Conservation (phyloP, 75 land plant genomes). For the Picea glauca region DNA sequence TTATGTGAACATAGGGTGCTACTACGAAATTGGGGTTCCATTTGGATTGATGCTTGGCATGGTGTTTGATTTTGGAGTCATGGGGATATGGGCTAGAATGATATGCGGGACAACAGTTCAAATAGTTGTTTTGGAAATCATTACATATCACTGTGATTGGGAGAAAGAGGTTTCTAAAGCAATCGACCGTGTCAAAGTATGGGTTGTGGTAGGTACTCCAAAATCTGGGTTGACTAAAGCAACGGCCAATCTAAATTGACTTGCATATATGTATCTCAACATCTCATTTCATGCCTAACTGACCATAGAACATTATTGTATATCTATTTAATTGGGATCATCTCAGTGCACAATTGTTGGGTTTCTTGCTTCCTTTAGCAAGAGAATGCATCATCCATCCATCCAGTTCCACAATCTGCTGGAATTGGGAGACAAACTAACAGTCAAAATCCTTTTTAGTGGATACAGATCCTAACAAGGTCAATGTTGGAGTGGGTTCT, state of each 20-base stretch:
- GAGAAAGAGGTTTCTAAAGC: constrained; percentile 29
- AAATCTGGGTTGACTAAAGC: background rate
- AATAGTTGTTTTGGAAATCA: constrained; percentile 15
- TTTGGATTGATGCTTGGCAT: background rate
- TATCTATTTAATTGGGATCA: background rate
- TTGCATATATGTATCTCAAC: too few species aligned
- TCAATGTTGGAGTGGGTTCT: too few species aligned
- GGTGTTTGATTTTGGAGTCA: background rate
- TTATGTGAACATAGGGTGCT: background rate
- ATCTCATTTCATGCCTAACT: background rate
- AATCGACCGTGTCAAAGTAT: background rate
- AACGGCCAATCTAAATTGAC: too few species aligned
- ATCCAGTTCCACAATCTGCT: background rate
- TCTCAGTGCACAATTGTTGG: background rate
- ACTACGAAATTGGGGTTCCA: background rate
- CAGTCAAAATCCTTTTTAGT: background rate
- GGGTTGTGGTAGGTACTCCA: background rate
- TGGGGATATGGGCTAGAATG: constrained; percentile 38
- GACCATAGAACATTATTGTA: background rate
- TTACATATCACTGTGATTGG: constrained; percentile 37
- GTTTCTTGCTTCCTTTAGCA: background rate
- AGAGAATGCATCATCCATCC: too few species aligned
- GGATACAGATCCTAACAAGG: too few species aligned
- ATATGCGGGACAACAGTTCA: constrained; percentile 29
- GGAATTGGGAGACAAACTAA: background rate